Base-by-base conservation (phyloP, 2,329 filamentous ascomycete species). In the Stenocarpella maydis region DNA sequence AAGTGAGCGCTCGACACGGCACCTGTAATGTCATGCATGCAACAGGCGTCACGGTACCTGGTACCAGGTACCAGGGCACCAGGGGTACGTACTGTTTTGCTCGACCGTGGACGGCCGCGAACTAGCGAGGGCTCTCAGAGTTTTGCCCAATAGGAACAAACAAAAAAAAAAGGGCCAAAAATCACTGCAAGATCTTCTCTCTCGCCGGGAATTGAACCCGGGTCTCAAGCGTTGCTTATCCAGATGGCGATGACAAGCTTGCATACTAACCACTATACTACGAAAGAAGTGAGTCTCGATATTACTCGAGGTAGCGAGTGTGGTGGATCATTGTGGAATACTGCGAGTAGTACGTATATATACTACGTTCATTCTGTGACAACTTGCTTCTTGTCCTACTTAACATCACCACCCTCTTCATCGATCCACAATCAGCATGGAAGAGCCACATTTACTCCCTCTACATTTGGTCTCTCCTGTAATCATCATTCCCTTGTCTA, bases 191-290 rank as follows among this genome's bases (percentile, higher is more conserved):
- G 14, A 9, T 37, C 19, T 37, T 54, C 52, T 54, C 52, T 55
- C 53, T 54, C 28, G 50, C 50, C 50, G 50, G 50, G 50, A 37
- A 54, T 54, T 53, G 50, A 53, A 53, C 50, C 50, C 50, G 50
- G 50, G 26, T 53, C 50, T 54, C 52, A 54, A 54, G 52, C 52
- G 52, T 37, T 54, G 52, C 31, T 54, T 31, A 37, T 54, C 52
- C 52, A n/a, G 52, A 54, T 54, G 52, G 52, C 52, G 52, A 37
- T 54, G 52, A 54, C 52, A 54, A 54, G 52, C 52, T 54, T 54
- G 52, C 52, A 54, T 54, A 54, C 52, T 54, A 37, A 54, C 52
- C 52, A 54, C 31, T 54, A 54, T 54, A 54, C 52, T 54, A 54
- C 52, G 52, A 54, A 37, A 54, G 52, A 54, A 54, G 52, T 54